Percentiles rank a stretch among this genome's conserved stretches.
Conservation (phyloP, 305 asterid species). For the Caryopteris hybrid region DNA sequence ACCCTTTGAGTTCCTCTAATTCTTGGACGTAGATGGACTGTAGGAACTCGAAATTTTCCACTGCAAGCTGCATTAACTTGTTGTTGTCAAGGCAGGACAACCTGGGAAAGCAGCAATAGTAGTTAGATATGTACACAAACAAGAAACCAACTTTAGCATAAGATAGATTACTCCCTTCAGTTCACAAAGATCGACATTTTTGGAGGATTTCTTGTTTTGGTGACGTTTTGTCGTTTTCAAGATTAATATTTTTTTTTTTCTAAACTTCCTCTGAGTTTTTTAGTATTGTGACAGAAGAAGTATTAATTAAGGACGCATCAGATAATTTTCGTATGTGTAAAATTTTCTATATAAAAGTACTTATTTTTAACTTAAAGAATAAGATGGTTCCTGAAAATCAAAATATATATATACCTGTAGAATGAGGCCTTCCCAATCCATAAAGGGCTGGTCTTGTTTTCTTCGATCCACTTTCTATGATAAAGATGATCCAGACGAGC, state of each 20-base stretch:
- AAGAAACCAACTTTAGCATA: neutral
- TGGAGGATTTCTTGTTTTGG: too few species aligned
- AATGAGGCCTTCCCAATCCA: constrained; percentile 39
- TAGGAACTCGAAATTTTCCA: constrained; percentile 37
- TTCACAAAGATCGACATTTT: too few species aligned
- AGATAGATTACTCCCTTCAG: too few species aligned
- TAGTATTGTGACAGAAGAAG: too few species aligned
- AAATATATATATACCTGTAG: constrained; percentile 35
- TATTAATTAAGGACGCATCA: too few species aligned
- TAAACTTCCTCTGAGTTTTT: too few species aligned
- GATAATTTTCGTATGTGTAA: too few species aligned
- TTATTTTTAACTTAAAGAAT: too few species aligned
- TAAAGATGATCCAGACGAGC: constrained; percentile 58
- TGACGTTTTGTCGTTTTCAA: too few species aligned
- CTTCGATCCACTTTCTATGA: constrained; percentile 65
- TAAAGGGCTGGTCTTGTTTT: constrained; percentile 21
- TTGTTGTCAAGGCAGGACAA: constrained; percentile 34
- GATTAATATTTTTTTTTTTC: too few species aligned
- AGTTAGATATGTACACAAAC: neutral
- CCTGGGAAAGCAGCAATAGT: constrained; percentile 19
- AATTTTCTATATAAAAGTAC: too few species aligned
- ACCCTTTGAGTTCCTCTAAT: constrained; percentile 57
- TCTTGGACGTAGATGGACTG: constrained; percentile 42
- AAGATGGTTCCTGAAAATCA: too few species aligned
- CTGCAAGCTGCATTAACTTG: constrained; percentile 47